Base-by-base conservation (phyloP, 495 filamentous ascomycete genomes). In the Aspergillus leporis region DNA sequence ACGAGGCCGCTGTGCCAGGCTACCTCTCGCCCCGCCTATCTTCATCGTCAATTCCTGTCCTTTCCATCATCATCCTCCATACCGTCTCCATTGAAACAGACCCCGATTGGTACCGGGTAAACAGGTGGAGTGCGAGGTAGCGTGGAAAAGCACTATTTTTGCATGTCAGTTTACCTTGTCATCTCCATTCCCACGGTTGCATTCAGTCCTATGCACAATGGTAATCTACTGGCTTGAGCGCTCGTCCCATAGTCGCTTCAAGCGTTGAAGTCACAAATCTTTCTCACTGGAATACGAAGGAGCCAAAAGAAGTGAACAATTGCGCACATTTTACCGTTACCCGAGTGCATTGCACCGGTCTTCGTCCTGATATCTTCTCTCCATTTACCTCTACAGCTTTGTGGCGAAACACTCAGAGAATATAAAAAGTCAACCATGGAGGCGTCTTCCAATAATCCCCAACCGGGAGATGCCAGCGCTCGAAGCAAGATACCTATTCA, bases 401-500 rank as follows among this genome's bases (percentile, higher is more conserved):
- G 50, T 52, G 50, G 50, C 50, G 31, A 52, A 32, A 16, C 48
- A 18, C 4, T 31, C 28, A 23, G 5, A 32, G 18, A n/a, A 13
- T 12, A 2, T 14, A 5, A n/a, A 32, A 14, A 30, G n/a, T 34
- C 23, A n/a, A 52, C 16, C 31, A 69, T 69, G 66, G 63, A 66
- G 34, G 53, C 28, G 12, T 48, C 61, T 9, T 60, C 62, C 28
- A 25, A 31, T 23, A 47, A 32, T 18, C 62, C 56, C 7, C 59
- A 60, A 38, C 16, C 53, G 3, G 60, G 38, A 19, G 50, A 53
- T 16, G 21, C 46, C 28, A 51, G 18, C 41, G 50, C 54, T 22
- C 61, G 53, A 49, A 50, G 56, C 19, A 55, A 59, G 28, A 55
- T 56, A 18, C 53, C 51, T 38, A 55, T 60, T 13, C 66, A 61